Percentiles rank a stretch among this genome's conserved stretches.
phyloP scores from a whole-genome alignment of 495 filamentous ascomycete species.

The Gamarada debralockiae region DNA sequence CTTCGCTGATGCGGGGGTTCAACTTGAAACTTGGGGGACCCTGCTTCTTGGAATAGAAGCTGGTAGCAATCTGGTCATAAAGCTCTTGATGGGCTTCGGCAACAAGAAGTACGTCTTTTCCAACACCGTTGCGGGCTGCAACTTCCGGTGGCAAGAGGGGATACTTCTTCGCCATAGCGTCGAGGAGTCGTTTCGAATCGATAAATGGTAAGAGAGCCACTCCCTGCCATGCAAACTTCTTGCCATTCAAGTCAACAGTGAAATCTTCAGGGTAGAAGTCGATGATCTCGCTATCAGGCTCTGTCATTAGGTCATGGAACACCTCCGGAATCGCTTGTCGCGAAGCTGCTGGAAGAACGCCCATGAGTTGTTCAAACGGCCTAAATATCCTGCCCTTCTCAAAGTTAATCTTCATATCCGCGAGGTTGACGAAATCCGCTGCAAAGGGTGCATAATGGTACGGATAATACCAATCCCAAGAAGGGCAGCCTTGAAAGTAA shows the following conservation, averaged over 20 bases:
- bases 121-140: slow-evolving; percentile 69
- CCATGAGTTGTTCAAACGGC: slow-evolving; percentile 98
- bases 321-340: slow-evolving; percentile 84
- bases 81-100: slow-evolving; percentile 70
- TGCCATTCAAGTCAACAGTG: slow-evolving; percentile 88
- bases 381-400: slow-evolving; percentile 82
- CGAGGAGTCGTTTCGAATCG: slow-evolving; percentile 80
- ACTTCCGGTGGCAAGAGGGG: slow-evolving; percentile 77
- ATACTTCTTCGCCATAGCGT: slow-evolving; percentile 80
- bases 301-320: slow-evolving; percentile 85
- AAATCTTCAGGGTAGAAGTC: slow-evolving; percentile 98
- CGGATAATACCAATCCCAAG: slow-evolving; percentile 98
- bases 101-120: slow-evolving; percentile 77
- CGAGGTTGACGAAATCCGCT: slow-evolving; percentile 85
- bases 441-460: slow-evolving; percentile 99
- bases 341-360: slow-evolving; percentile 88
- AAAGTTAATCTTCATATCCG: slow-evolving; percentile 74
- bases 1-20: slow-evolving; percentile 68
- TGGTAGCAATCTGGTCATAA: slow-evolving; percentile 73
- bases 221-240: slow-evolving; percentile 98
- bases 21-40: slow-evolving; percentile 60
- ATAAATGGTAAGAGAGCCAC: slow-evolving; percentile 94
- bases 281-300: slow-evolving; percentile 82
- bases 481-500: slow-evolving; percentile 97
- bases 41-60: slow-evolving; percentile 89